Evolutionary conservation across 2,329 filamentous ascomycete species (phyloP), one percentile per base, ranked within the genome.

Genomic region (Fusarium sterilihyphosum): DNA sequence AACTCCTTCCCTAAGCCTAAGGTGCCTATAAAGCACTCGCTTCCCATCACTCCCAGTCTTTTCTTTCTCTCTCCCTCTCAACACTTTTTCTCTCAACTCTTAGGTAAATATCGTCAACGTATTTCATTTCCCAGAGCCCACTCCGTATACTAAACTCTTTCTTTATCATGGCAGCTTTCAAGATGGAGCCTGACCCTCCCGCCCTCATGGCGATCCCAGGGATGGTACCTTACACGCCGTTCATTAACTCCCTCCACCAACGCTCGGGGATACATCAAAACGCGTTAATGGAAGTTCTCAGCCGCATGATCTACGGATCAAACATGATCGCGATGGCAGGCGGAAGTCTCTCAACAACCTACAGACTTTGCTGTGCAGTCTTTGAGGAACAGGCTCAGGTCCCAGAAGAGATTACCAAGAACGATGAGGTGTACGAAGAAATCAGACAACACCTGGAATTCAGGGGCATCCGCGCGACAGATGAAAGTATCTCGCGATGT

Each of bases 271-370:
- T 17, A 58, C 8, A 58, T 1, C 22, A 14, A 14, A 9, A 16
- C 18, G 24, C 4, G 14, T 4, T 56, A 24, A 41, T 24, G 5
- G 37, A 54, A 3, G 8, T 17, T 7, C 38, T 68, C 11, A 33
- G 29, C 8, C 50, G 31, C 11, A 68, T 65, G 57, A 29, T 73
- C 13, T 63, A 44, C 29, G 57, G 68, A 18, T 71, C 70, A 18
- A 71, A 68, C 24, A 65, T 68, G 64, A 73, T 71, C 26, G 52
- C 60, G 37, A 4, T 2, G 3, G 60, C 53, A 12, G 70, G 64
- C 4, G 64, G 35, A 13, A 53, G 58, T 8, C 17, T 60, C 6
- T 5, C n/a, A 7, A 56, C 33, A 14, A 71, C 60, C 6, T 20
- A 41, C 11, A 46, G 50, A 24, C 26, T 71, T 3, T 68, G 67